Evolutionary conservation across 2,329 filamentous ascomycete genomes (phyloP).

Genomic region (Pyrenophora teres): DNA sequence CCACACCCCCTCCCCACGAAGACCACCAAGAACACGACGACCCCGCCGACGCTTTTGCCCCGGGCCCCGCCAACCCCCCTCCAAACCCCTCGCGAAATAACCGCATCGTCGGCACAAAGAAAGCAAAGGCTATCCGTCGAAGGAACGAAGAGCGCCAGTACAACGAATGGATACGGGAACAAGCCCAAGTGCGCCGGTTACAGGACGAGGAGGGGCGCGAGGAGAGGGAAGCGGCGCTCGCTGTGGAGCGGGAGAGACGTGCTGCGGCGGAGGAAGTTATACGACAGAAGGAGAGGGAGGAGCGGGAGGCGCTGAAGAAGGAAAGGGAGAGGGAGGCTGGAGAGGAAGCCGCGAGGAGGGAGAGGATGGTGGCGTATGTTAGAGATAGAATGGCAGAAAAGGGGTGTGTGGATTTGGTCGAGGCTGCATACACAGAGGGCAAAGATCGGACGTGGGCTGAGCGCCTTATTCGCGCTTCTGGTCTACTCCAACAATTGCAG

Average conservation of each 20-base stretch:
- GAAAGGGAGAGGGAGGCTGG: conserved; percentile 45
- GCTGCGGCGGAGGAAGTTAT: conserved; percentile 51
- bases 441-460: conserved; percentile 52
- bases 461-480: conserved; percentile 49
- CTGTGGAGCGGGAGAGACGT: conserved; percentile 47
- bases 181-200: conserved; percentile 53
- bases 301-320: conserved; percentile 48
- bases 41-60: conserved; percentile 20
- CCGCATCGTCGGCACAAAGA: conserved; percentile 54
- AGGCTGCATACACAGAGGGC: conserved; percentile 49
- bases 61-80: conserved; percentile 41
- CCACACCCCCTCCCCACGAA: background rate
- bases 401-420: conserved; percentile 44
- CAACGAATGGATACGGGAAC: conserved; percentile 56
- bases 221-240: conserved; percentile 52
- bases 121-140: conserved; percentile 54
- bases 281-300: conserved; percentile 47
- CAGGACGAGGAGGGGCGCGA: conserved; percentile 50
- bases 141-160: conserved; percentile 52
- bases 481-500: conserved; percentile 41
- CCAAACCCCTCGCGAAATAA: conserved; percentile 20
- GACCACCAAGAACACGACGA: background rate
- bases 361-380: conserved; percentile 41
- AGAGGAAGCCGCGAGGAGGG: conserved; percentile 37
- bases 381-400: conserved; percentile 22